Conservation (phyloP, 163 green algal species). For the Chlorella variabilis region DNA sequence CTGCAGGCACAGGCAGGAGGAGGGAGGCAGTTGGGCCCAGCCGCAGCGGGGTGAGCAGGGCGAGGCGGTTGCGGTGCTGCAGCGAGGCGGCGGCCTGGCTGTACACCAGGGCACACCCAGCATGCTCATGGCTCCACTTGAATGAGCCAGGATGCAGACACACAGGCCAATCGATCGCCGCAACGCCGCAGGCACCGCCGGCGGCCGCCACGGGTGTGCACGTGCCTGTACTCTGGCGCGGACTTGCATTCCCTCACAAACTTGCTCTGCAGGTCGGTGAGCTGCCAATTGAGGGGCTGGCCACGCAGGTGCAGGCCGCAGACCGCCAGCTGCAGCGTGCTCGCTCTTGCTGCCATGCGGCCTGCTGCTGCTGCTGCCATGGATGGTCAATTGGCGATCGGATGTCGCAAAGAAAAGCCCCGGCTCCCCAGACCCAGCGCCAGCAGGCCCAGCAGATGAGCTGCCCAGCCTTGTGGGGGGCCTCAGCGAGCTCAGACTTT, state of each 20-base stretch:
- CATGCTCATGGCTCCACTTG: too few relatives aligned
- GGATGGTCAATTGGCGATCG: neutral
- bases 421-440: too few relatives aligned
- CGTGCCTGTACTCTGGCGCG: constrained; percentile 58
- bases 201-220: neutral
- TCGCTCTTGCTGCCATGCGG: neutral
- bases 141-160: too few relatives aligned
- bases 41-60: neutral
- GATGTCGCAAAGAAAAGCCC: too few relatives aligned
- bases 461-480: too few relatives aligned
- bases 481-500: too few relatives aligned
- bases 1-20: constrained; percentile 6
- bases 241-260: constrained; percentile 60
- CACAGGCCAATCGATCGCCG: too few relatives aligned
- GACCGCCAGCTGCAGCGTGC: constrained; percentile 44
- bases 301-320: constrained; percentile 71
- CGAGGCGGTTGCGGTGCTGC: neutral
- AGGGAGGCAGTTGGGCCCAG: neutral
- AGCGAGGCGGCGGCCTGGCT: neutral
- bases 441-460: too few relatives aligned
- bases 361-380: constrained; percentile 3
- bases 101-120: neutral
- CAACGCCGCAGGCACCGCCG: too few relatives aligned
- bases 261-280: constrained; percentile 57
- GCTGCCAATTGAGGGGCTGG: constrained; percentile 71